phyloP scores from a whole-genome alignment of 2,329 filamentous ascomycete species.

The Colletotrichum sp. region DNA sequence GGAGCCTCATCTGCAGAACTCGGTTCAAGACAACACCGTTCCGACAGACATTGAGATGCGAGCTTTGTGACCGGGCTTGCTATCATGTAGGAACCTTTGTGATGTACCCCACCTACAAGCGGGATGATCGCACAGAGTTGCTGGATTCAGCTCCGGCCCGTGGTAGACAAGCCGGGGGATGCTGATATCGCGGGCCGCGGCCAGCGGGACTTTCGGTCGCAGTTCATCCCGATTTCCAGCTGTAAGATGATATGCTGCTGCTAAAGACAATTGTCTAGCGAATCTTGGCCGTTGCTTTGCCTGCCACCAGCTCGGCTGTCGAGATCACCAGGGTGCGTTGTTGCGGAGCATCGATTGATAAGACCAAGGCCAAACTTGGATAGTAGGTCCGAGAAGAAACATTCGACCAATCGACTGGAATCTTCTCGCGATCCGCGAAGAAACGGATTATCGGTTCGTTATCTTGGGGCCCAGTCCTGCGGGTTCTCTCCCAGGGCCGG shows the following conservation, averaged over 20 bases:
- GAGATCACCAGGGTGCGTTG: not conserved
- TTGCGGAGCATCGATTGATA: not conserved
- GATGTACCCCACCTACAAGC: not conserved
- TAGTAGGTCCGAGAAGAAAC: not conserved
- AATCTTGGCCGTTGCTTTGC: not conserved
- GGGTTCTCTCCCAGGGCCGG: not conserved
- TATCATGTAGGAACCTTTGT: not conserved
- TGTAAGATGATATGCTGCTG: not conserved
- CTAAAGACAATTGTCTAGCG: not conserved
- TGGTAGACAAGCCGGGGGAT: not conserved
- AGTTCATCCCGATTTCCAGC: not conserved
- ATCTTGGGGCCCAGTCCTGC: not conserved
- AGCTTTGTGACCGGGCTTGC: not conserved
- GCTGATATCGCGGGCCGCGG: constrained; percentile 5
- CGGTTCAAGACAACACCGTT: not conserved
- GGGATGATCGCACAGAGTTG: not conserved
- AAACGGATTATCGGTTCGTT: not conserved
- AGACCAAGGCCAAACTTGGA: not conserved
- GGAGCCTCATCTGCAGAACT: not conserved
- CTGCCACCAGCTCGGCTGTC: not conserved
- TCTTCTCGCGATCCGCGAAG: too few species aligned
- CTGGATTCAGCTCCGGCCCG: not conserved
- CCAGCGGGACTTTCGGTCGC: not conserved
- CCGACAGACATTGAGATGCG: not conserved
- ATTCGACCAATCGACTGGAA: not conserved